Conservation (phyloP, 176 grass and related monocot species). For the Carex pumila region DNA sequence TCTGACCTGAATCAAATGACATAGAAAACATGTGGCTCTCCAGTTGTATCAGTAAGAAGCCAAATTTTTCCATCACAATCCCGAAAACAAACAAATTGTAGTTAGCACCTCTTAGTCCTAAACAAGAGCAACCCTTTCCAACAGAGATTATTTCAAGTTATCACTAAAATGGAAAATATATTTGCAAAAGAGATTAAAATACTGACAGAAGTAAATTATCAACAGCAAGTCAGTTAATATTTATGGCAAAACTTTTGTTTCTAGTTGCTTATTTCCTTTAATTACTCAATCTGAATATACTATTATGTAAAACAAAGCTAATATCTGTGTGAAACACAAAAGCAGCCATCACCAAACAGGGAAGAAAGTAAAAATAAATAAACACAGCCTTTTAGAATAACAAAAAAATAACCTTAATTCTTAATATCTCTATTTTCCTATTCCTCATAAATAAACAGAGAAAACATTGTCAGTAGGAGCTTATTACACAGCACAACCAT, state of each 20-base stretch:
- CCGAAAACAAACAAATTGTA: neutral
- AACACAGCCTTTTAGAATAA: neutral
- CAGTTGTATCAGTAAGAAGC: too few relatives aligned
- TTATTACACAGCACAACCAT: neutral
- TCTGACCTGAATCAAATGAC: too few relatives aligned
- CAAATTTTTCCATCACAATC: neutral
- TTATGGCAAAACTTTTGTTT: neutral
- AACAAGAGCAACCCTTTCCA: neutral
- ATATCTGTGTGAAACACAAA: neutral
- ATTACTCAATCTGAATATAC: neutral
- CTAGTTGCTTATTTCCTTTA: neutral
- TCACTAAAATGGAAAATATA: neutral
- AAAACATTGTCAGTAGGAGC: neutral
- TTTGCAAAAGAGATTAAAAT: neutral
- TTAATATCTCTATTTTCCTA: neutral
- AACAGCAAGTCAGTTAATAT: neutral
- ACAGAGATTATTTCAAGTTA: neutral
- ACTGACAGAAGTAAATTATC: neutral
- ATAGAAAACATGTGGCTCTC: too few relatives aligned
- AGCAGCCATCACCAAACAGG: neutral
- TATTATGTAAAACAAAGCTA: neutral
- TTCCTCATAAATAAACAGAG: neutral
- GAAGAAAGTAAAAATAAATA: neutral
- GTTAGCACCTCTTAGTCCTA: neutral
- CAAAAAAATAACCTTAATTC: neutral